Evolutionary conservation across 1,284 basidiomycete genomes (phyloP).

Genomic region (Trametes versicolor): DNA sequence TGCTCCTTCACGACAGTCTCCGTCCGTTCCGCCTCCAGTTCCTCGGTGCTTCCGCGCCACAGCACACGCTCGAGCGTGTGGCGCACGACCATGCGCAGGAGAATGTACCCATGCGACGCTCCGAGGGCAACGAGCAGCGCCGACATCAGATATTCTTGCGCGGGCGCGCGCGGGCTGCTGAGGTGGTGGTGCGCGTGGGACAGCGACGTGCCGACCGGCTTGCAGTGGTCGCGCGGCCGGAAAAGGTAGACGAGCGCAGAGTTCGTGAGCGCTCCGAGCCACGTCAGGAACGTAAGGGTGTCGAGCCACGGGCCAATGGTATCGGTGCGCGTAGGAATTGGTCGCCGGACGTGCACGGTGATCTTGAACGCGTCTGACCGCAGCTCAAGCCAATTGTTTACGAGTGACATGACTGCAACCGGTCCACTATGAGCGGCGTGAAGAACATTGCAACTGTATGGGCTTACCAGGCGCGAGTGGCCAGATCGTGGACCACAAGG

Average conservation of each 20-base stretch:
- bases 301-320: conserved; percentile 96
- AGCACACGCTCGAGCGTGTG: conserved; percentile 77
- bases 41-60: conserved; percentile 79
- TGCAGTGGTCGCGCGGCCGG: conserved; percentile 48
- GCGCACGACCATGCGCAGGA: conserved; percentile 70
- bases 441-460: background rate
- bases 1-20: conserved; percentile 72
- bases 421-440: background rate
- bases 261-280: conserved; percentile 88
- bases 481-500: conserved; percentile 95
- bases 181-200: conserved; percentile 37
- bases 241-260: conserved; percentile 89
- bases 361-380: conserved; percentile 97
- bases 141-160: conserved; percentile 65
- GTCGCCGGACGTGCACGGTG: conserved; percentile 84
- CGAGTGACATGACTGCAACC: conserved; percentile 68
- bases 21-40: conserved; percentile 60
- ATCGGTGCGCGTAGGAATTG: conserved; percentile 88
- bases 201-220: conserved; percentile 42
- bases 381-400: conserved; percentile 93
- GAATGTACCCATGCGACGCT: conserved; percentile 84
- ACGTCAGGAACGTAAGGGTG: conserved; percentile 86
- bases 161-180: conserved; percentile 46
- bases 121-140: conserved; percentile 80
- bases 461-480: conserved; percentile 82